phyloP scores from a whole-genome alignment of 495 filamentous ascomycete species.

The Eremomyces bilateralis region DNA sequence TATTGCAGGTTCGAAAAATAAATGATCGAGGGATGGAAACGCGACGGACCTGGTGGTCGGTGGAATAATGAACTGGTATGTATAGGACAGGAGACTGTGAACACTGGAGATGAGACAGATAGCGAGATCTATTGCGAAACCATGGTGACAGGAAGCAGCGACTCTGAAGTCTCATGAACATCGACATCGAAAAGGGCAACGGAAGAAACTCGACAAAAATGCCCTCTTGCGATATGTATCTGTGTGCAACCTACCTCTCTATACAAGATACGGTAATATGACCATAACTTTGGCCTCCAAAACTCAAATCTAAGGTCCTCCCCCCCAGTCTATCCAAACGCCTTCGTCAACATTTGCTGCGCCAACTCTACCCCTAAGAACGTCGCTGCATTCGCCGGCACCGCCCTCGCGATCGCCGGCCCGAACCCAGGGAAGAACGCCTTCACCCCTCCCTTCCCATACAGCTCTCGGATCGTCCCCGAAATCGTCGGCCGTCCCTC shows the following conservation, averaged over 20 bases:
- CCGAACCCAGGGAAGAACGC: conserved; percentile 97
- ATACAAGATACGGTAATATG: no score
- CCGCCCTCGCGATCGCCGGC: conserved; percentile 75
- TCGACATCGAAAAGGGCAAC: background rate
- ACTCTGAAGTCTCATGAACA: background rate
- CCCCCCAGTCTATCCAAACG: conserved; percentile 13
- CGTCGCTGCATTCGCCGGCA: conserved; percentile 78
- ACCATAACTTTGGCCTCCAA: background rate
- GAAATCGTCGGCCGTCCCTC: conserved; percentile 70
- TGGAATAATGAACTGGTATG: background rate
- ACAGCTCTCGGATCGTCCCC: conserved; percentile 56
- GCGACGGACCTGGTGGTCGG: no score
- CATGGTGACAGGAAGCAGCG: background rate
- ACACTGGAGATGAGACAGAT: background rate
- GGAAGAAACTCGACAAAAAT: no score
- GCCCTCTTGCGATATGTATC: no score
- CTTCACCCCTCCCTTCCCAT: conserved; percentile 57
- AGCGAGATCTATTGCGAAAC: background rate
- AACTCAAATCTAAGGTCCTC: no score
- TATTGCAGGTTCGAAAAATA: no score
- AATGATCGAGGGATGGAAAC: no score
- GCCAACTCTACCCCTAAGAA: conserved; percentile 27
- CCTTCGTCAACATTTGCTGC: conserved; percentile 20
- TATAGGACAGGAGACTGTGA: background rate
- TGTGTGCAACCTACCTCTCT: background rate